A percentile compares a stretch with the other conserved stretches of the same genome.
phyloP scores from a whole-genome alignment of 2,329 filamentous ascomycete species.

The Xenosphaeropsis pyriputrescens region DNA sequence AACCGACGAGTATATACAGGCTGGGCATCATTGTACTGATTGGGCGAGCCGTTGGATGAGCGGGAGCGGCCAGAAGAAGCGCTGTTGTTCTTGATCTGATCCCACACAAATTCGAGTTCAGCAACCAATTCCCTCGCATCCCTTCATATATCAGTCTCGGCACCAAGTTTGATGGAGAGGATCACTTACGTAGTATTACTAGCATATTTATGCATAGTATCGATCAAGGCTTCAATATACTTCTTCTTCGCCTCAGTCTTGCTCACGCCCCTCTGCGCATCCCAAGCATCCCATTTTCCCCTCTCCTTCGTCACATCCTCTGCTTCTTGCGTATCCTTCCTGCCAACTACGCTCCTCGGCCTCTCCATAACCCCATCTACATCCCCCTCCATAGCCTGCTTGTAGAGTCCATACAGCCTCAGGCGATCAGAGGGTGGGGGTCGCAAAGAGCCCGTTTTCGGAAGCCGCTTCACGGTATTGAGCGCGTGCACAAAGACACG shows the following conservation, averaged over 20 bases:
- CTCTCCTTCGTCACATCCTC: constrained; percentile 34
- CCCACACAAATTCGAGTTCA: constrained; percentile 98
- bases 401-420: constrained; percentile 94
- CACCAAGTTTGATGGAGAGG: neutral
- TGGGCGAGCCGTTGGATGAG: constrained; percentile 15
- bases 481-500: constrained; percentile 97
- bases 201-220: constrained; percentile 94
- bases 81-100: constrained; percentile 84
- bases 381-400: constrained; percentile 97
- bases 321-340: constrained; percentile 30
- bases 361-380: constrained; percentile 88
- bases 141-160: constrained; percentile 18
- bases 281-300: constrained; percentile 90
- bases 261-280: constrained; percentile 66
- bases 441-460: constrained; percentile 78
- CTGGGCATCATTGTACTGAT: constrained; percentile 13
- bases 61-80: constrained; percentile 38
- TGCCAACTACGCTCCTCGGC: constrained; percentile 45
- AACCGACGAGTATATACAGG: constrained; percentile 21
- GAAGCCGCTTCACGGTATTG: constrained; percentile 96
- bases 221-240: constrained; percentile 87
- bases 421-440: constrained; percentile 76
- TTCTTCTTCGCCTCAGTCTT: constrained; percentile 86
- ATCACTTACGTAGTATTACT: constrained; percentile 55
- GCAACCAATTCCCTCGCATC: constrained; percentile 78